Conservation (phyloP, 371 early-diverging fungal species). For the Actinomucor elegans region DNA sequence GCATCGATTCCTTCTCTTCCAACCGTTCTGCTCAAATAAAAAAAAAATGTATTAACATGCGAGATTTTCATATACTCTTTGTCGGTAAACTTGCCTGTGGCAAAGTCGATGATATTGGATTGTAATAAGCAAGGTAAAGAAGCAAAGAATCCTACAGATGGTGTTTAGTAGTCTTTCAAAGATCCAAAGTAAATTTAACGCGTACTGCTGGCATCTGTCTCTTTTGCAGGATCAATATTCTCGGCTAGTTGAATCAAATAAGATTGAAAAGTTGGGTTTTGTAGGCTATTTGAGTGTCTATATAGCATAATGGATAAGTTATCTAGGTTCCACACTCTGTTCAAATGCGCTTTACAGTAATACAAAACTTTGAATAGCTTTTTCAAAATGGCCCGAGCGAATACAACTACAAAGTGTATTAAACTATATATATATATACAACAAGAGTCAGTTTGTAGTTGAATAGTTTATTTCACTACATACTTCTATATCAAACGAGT, state of each 20-base stretch:
- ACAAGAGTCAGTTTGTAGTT: background rate
- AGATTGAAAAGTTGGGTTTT: conserved; percentile 33
- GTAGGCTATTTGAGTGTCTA: conserved; percentile 39
- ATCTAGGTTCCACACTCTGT: no score
- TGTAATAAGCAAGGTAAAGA: conserved; percentile 44
- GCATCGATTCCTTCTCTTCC: conserved; percentile 34
- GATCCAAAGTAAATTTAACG: background rate
- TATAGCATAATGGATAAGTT: background rate
- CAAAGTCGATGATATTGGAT: conserved; percentile 42
- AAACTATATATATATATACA: conserved; percentile 2
- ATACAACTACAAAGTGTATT: conserved; percentile 3
- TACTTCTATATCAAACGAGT: conserved; percentile 16
- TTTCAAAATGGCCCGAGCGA: conserved; percentile 19
- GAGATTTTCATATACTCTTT: background rate
- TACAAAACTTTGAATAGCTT: conserved; percentile 26
- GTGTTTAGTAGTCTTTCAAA: background rate
- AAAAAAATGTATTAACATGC: background rate
- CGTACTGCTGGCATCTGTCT: conserved; percentile 39
- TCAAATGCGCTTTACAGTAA: conserved; percentile 24
- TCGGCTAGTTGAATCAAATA: conserved; percentile 38
- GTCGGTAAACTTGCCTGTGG: conserved; percentile 32
- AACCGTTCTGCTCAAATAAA: no score
- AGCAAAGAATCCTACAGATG: conserved; percentile 37
- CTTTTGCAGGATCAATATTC: conserved; percentile 40
- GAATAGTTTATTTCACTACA: background rate